These are phyloP conservation scores for Claviceps citrina DNA, from an alignment of 2,329 filamentous ascomycete genomes.

Conservation along the genomic window DNA sequence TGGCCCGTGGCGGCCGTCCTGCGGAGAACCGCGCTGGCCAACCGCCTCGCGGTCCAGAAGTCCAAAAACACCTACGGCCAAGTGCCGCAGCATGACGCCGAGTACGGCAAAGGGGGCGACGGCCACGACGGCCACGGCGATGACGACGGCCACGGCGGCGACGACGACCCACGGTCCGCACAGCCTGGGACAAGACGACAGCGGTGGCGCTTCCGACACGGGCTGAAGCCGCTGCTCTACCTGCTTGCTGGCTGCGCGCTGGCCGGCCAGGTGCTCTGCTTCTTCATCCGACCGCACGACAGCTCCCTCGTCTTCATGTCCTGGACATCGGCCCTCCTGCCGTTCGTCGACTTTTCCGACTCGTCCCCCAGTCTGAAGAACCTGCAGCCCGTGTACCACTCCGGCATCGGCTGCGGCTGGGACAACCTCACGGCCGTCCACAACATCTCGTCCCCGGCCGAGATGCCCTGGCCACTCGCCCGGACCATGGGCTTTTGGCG, in stretches of 20 bases:
- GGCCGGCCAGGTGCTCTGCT: slow-evolving; percentile 10
- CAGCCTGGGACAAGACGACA: no score
- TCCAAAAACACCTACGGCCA: slow-evolving; percentile 9
- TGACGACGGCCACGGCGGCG: no score
- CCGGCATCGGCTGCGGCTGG: slow-evolving; percentile 13
- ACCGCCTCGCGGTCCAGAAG: neutral
- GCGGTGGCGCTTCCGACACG: neutral
- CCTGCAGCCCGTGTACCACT: slow-evolving; percentile 11
- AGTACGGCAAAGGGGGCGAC: slow-evolving; percentile 4
- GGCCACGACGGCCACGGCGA: no score
- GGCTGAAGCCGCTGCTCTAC: slow-evolving; percentile 6
- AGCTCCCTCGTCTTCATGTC: slow-evolving; percentile 20
- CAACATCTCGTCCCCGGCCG: slow-evolving; percentile 9
- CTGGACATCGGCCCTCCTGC: slow-evolving; percentile 19
- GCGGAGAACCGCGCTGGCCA: slow-evolving; percentile 1
- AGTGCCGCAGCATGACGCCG: slow-evolving; percentile 14
- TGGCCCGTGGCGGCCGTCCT: slow-evolving; percentile 11
- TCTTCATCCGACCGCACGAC: slow-evolving; percentile 14
- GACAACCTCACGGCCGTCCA: slow-evolving; percentile 17
- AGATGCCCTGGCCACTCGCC: slow-evolving; percentile 13
- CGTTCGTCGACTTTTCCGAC: slow-evolving; percentile 18
- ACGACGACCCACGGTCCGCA: no score
- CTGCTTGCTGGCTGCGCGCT: slow-evolving; percentile 7
- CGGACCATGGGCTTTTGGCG: slow-evolving; percentile 14
- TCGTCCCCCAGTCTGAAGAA: slow-evolving; percentile 14